Conservation (phyloP, 306 rosid genomes). For the Chamaecrista fasciculata region DNA sequence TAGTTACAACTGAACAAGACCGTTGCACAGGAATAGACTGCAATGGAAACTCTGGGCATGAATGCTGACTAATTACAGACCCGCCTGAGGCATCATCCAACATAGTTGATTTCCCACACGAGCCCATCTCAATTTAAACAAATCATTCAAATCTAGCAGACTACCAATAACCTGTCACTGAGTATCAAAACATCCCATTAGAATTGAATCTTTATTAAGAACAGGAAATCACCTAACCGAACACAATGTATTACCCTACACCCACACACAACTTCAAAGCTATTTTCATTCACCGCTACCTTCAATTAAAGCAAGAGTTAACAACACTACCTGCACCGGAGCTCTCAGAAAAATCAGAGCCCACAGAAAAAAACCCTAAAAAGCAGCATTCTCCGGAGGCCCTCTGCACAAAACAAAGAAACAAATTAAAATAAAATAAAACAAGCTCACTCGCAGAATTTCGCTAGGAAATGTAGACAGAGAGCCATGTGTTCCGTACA, state of each 20-base stretch:
- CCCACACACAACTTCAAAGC: constrained; percentile 27
- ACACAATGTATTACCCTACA: constrained; percentile 41
- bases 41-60: constrained; percentile 41
- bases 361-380: constrained; percentile 59
- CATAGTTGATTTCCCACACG: constrained; percentile 51
- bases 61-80: constrained; percentile 40
- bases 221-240: constrained; percentile 11
- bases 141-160: constrained; percentile 34
- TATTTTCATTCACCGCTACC: background rate
- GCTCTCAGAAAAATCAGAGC: constrained; percentile 32
- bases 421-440: background rate
- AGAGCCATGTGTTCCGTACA: constrained; percentile 11
- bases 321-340: constrained; percentile 27
- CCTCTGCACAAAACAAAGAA: constrained; percentile 39
- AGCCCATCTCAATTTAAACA: constrained; percentile 55
- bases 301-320: constrained; percentile 26
- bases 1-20: constrained; percentile 37
- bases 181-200: constrained; percentile 2
- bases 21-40: constrained; percentile 49
- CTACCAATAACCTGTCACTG: constrained; percentile 32
- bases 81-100: constrained; percentile 42
- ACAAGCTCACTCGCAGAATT: constrained; percentile 48
- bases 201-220: constrained; percentile 15
- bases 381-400: constrained; percentile 43
- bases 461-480: constrained; percentile 40